Conservation (phyloP, 2,329 filamentous ascomycete species). For the Colletotrichum lupini region DNA sequence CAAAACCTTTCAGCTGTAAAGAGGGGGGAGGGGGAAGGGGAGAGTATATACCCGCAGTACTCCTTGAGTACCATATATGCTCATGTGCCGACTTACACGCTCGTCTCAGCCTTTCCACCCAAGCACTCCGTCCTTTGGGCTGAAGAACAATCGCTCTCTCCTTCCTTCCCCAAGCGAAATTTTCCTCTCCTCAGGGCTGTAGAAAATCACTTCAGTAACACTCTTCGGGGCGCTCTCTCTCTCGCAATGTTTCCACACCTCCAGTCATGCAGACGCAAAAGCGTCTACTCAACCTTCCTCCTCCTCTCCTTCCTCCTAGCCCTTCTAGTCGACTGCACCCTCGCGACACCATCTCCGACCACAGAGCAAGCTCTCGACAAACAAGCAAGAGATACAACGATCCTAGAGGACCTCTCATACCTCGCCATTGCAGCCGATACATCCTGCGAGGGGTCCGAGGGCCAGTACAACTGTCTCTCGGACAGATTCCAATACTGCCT, state of each 20-base stretch:
- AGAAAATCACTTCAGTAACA: not conserved
- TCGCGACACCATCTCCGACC: not conserved
- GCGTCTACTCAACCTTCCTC: not conserved
- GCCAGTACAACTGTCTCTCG: constrained; percentile 66
- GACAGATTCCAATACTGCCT: constrained; percentile 62
- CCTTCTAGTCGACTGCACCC: constrained; percentile 28
- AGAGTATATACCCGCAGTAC: not conserved
- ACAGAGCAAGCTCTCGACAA: not conserved
- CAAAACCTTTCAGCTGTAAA: not conserved
- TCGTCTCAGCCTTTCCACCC: not conserved
- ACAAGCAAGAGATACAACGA: not conserved
- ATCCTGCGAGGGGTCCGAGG: constrained; percentile 55
- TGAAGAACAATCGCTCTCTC: not conserved
- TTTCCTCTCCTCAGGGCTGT: too few relatives aligned
- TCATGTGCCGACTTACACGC: not conserved
- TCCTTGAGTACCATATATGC: not conserved
- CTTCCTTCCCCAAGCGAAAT: not conserved
- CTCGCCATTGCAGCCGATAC: constrained; percentile 49
- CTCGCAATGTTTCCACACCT: not conserved
- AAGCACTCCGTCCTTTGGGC: not conserved
- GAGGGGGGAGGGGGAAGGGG: not conserved
- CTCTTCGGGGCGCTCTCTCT: not conserved
- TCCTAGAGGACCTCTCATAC: constrained; percentile 11
- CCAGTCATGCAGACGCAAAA: not conserved
- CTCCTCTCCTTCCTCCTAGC: constrained; percentile 1